Evolutionary conservation across 352 stramenopile genomes (phyloP).

Genomic region (Globisporangium orthogonon): DNA sequence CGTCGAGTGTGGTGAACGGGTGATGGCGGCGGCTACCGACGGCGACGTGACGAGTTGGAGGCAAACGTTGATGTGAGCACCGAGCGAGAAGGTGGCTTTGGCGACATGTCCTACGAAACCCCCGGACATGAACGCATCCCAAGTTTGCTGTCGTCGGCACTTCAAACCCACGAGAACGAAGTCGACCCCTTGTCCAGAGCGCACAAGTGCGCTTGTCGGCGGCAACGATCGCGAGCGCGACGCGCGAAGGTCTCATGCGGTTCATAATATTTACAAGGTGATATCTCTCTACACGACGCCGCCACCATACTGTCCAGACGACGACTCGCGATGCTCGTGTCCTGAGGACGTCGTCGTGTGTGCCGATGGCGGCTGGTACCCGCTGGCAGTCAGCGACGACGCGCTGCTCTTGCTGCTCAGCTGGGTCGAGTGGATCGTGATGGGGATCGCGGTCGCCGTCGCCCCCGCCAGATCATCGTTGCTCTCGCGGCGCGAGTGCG

Average conservation of each 20-base stretch:
- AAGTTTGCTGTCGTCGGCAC: no score
- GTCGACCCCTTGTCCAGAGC: no score
- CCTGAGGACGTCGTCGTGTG: not conserved
- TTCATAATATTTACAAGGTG: not conserved
- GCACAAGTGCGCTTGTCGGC: no score
- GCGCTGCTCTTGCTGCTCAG: slow-evolving; percentile 11
- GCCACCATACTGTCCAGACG: no score
- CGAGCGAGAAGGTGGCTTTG: no score
- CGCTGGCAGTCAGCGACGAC: slow-evolving; percentile 20
- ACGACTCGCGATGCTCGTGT: not conserved
- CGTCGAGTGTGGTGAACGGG: not conserved
- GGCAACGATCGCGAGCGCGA: no score
- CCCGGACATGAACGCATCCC: no score
- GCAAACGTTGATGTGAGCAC: no score
- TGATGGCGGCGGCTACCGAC: no score
- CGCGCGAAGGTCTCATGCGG: no score
- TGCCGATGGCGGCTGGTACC: slow-evolving; percentile 2
- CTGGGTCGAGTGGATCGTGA: slow-evolving; percentile 6
- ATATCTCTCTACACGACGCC: not conserved
- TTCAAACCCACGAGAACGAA: no score
- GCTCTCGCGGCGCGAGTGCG: slow-evolving; percentile 12
- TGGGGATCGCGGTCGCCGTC: slow-evolving; percentile 14
- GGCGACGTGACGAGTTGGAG: not conserved
- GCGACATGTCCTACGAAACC: no score
- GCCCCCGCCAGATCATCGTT: not conserved